A percentile compares a stretch with the other conserved stretches of the same genome.
phyloP scores from a whole-genome alignment of 2,329 filamentous ascomycete species.

The Aspergillus caelatus region DNA sequence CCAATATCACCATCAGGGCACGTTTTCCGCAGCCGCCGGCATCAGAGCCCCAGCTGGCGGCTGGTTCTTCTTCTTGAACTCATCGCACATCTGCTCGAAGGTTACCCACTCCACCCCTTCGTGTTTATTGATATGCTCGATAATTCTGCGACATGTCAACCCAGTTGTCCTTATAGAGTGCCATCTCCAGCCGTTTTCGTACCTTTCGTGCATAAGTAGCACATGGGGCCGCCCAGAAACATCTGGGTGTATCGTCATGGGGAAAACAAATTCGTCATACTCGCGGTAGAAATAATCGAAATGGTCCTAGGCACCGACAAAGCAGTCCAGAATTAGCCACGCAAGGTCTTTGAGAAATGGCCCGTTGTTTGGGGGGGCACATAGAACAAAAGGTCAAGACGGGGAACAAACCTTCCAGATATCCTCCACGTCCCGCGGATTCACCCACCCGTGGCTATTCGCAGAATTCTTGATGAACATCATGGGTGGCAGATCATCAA shows the following conservation, averaged over 20 bases:
- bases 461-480: slow-evolving; percentile 49
- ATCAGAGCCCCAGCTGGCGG: slow-evolving; percentile 29
- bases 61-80: slow-evolving; percentile 61
- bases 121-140: slow-evolving; percentile 69
- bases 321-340: background rate
- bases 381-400: background rate
- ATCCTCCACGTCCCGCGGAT: slow-evolving; percentile 58
- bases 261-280: slow-evolving; percentile 76
- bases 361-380: background rate
- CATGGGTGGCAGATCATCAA: slow-evolving; percentile 49
- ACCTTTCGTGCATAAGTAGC: slow-evolving; percentile 72
- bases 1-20: background rate
- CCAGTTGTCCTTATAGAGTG: too few species aligned
- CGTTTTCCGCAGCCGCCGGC: slow-evolving; percentile 18
- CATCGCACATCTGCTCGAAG: slow-evolving; percentile 71
- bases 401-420: slow-evolving; percentile 51
- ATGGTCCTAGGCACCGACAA: slow-evolving; percentile 50
- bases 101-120: slow-evolving; percentile 53
- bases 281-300: slow-evolving; percentile 74
- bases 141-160: slow-evolving; percentile 46
- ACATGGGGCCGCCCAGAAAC: slow-evolving; percentile 72
- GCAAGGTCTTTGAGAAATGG: background rate
- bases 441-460: slow-evolving; percentile 26
- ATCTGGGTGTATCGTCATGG: slow-evolving; percentile 76
- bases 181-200: slow-evolving; percentile 14